Evolutionary conservation across 176 grass and related monocot species (phyloP).

Genomic region (Stipa capillata): DNA sequence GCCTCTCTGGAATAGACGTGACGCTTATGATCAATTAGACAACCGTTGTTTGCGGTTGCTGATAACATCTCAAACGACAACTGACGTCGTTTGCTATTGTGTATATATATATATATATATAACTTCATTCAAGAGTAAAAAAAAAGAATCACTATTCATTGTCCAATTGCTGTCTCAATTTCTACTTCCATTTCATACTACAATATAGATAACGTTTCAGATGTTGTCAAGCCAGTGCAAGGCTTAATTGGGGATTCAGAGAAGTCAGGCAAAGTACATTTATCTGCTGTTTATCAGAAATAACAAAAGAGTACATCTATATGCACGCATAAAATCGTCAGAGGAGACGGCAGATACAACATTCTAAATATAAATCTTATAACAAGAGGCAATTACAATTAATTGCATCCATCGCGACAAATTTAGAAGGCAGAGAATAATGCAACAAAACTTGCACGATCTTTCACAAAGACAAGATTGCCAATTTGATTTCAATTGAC

Average conservation of each 20-base stretch:
- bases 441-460: background rate
- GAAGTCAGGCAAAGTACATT: background rate
- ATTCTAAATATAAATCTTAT: background rate
- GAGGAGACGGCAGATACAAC: background rate
- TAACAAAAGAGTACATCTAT: background rate
- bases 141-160: too few relatives aligned
- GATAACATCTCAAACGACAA: too few relatives aligned
- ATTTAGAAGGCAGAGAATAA: background rate
- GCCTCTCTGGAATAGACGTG: too few relatives aligned
- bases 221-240: background rate
- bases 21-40: too few relatives aligned
- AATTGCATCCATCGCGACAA: conserved; percentile 2
- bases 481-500: background rate
- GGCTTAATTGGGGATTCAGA: background rate
- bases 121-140: too few relatives aligned
- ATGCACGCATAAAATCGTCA: background rate
- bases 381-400: background rate
- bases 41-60: too few relatives aligned
- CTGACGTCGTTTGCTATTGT: too few relatives aligned
- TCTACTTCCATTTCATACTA: too few relatives aligned
- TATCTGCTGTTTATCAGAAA: background rate
- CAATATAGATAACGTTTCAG: background rate
- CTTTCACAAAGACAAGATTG: conserved; percentile 1
- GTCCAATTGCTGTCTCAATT: too few relatives aligned
- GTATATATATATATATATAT: too few relatives aligned